Base-by-base conservation (phyloP, 108 stramenopile species). In the Seminavis robusta region DNA sequence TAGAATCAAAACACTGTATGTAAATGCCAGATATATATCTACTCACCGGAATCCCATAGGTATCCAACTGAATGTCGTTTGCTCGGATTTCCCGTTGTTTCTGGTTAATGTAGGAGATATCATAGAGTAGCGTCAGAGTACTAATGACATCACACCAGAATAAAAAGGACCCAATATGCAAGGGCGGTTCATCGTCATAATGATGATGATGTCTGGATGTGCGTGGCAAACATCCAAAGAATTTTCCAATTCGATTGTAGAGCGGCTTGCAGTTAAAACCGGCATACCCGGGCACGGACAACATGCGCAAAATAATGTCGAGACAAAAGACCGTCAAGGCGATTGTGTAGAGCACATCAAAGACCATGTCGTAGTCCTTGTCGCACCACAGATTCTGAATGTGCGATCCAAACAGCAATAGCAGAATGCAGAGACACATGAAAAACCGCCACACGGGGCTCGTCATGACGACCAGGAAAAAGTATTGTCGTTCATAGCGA, bases 141-240 rank as follows among this genome's bases (percentile, higher is more conserved):
- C 73, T 77, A 29, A 85, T 47, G 0, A 81, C 6, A 59, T 90
- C 88, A 54, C 79, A 81, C 88, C 88, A 90, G 49, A 90, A 90
- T 30, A 83, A 47, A 54, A 83, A 90, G 27, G 65, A 69, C 1
- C 84, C 88, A 21, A 77, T 37, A 27, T 55, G 63, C n/a, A 27
- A 45, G 43, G 25, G 38, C 19, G 37, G 38, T 61, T 42, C 20
- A 65, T 24, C 25, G 39, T 4, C 33, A 42, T 28, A 11, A 24
- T 31, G 54, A 36, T 55, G 30, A 16, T 19, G 37, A 36, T 63
- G 44, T 32, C 40, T 17, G 0, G 26, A 19, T 52, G 17, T 13
- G 11, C 26, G 29, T 28, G 46, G 48, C 27, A 19, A 19, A 15
- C 8, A 19, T 45, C 38, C 32, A 48, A 30, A 52, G 38, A 17